A percentile compares a stretch with the other conserved stretches of the same genome.
Evolutionary conservation across 2,329 filamentous ascomycete genomes (phyloP).

Genomic region (Fusarium compactum): DNA sequence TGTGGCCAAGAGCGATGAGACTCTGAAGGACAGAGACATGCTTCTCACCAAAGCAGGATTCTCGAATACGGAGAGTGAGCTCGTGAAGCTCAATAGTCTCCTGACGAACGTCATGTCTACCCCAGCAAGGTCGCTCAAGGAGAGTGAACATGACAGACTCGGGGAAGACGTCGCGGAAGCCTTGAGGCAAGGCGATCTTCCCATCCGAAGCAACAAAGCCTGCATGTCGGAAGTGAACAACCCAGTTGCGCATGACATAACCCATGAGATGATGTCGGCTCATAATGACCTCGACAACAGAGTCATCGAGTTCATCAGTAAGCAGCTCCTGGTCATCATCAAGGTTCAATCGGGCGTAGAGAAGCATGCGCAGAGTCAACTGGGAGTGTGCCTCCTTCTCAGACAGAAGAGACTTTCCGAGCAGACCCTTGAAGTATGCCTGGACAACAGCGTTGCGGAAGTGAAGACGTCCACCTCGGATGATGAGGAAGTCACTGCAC

Average conservation of each 20-base stretch:
- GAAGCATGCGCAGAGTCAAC: slow-evolving; percentile 51
- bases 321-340: slow-evolving; percentile 42
- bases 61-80: slow-evolving; percentile 52
- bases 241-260: slow-evolving; percentile 54
- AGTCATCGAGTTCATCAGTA: slow-evolving; percentile 37
- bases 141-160: slow-evolving; percentile 53
- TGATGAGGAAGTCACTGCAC: slow-evolving; percentile 48
- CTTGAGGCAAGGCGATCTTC: slow-evolving; percentile 48
- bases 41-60: slow-evolving; percentile 53
- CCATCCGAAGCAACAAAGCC: slow-evolving; percentile 48
- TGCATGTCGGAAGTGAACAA: slow-evolving; percentile 52
- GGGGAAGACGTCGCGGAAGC: slow-evolving; percentile 54
- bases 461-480: slow-evolving; percentile 51
- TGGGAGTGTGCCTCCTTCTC: slow-evolving; percentile 51
- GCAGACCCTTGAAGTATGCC: slow-evolving; percentile 48
- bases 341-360: slow-evolving; percentile 52
- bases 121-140: slow-evolving; percentile 52
- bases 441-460: slow-evolving; percentile 55
- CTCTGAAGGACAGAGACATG: slow-evolving; percentile 53
- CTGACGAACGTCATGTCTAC: slow-evolving; percentile 34
- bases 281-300: slow-evolving; percentile 45
- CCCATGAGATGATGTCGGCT: slow-evolving; percentile 48
- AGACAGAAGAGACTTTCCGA: slow-evolving; percentile 52
- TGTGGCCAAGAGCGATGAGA: slow-evolving; percentile 52
- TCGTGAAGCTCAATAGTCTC: slow-evolving; percentile 49